Conservation (phyloP, 2,329 filamentous ascomycete species). For the Fusarium paranaense region DNA sequence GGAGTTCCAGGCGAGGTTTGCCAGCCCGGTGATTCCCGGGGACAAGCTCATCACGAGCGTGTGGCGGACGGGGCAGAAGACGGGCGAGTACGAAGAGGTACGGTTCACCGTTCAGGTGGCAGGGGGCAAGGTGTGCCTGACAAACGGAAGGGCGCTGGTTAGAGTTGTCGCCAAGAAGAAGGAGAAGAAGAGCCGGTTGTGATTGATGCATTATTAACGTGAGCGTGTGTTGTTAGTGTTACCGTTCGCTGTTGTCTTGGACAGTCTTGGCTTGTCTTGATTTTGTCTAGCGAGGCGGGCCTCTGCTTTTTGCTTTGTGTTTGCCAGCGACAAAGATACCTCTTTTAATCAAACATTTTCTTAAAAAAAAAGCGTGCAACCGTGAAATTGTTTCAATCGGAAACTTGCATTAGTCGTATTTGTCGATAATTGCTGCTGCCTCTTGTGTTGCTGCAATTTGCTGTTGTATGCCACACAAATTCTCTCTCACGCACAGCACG, state of each 20-base stretch:
- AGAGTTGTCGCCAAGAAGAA: background rate
- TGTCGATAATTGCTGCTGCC: background rate
- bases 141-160: constrained; percentile 85
- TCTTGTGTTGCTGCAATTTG: background rate
- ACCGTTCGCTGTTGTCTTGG: background rate
- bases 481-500: background rate
- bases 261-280: background rate
- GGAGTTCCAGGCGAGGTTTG: constrained; percentile 91
- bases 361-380: background rate
- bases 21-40: constrained; percentile 84
- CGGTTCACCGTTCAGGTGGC: constrained; percentile 83
- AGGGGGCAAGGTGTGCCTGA: constrained; percentile 85
- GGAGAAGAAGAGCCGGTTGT: background rate
- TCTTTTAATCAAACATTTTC: background rate
- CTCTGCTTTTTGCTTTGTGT: background rate
- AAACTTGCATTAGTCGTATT: background rate
- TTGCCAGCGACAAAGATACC: background rate
- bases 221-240: background rate
- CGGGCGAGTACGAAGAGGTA: constrained; percentile 81
- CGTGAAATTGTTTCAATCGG: background rate
- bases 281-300: constrained; percentile 1
- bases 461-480: background rate
- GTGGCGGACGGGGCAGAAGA: constrained; percentile 78
- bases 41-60: constrained; percentile 85
- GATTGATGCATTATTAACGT: background rate